These are phyloP conservation scores for Funneliformis caledonium DNA, from an alignment of 371 early-diverging fungal species.

Conservation along the genomic window DNA sequence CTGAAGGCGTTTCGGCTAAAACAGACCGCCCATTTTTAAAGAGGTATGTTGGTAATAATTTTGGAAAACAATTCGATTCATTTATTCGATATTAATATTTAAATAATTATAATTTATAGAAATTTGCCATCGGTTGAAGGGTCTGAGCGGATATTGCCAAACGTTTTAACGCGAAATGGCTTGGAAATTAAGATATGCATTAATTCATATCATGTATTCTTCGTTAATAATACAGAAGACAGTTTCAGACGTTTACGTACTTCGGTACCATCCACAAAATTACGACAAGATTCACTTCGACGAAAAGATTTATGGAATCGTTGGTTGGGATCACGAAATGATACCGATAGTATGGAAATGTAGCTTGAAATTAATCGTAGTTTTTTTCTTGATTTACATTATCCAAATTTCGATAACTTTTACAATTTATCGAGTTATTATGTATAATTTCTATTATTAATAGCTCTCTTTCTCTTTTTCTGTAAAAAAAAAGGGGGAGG, in stretches of 20 bases:
- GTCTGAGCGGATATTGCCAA: constrained; percentile 51
- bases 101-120: constrained; percentile 46
- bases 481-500: too few species aligned
- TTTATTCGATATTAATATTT: neutral
- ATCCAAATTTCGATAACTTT: neutral
- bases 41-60: constrained; percentile 53
- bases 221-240: constrained; percentile 81
- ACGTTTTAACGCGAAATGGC: constrained; percentile 46
- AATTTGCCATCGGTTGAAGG: constrained; percentile 61
- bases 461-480: too few species aligned
- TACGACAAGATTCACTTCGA: constrained; percentile 21
- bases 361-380: neutral
- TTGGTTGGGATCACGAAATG: constrained; percentile 11
- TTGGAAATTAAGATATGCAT: constrained; percentile 89
- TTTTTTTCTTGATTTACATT: neutral
- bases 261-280: constrained; percentile 9
- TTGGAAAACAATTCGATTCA: neutral
- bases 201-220: constrained; percentile 88
- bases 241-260: constrained; percentile 53
- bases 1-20: constrained; percentile 68
- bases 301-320: constrained; percentile 23
- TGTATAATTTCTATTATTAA: too few species aligned
- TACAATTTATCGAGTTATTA: too few species aligned
- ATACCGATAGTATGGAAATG: constrained; percentile 3
- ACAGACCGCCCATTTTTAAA: constrained; percentile 70